Base-by-base conservation (phyloP, 768 basidiomycete genomes). In the Cystobasidium onofrii region DNA sequence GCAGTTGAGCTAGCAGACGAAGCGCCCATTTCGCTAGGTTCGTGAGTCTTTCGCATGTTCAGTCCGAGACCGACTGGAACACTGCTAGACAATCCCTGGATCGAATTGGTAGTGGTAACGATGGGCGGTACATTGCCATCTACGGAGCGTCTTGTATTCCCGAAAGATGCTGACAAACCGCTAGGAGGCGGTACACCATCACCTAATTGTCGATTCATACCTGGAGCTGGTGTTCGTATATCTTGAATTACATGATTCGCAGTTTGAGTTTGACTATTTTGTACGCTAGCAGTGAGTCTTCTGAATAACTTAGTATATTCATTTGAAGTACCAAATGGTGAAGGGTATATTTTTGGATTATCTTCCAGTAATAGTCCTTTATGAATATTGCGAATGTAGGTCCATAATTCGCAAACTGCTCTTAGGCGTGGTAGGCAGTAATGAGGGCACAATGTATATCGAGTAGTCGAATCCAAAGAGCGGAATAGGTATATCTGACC, bases 331-430 rank as follows among this genome's bases (percentile, higher is more conserved):
- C 63, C 63, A 20, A 46, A 64, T 12, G 36, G 23, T 4, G 63
- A 64, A 46, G 63, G 36, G 43, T 55, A 60, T 12, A 71, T 55
- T 33, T 72, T 71, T 25, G 62, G 62, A 23, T 10, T 20, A 20
- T 78, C 79, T 63, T 79, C 79, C 27, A 78, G 31, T 1, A 80
- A 54, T n/a, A 80, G 34, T 0, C 76, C 77, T 29, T 77, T 74
- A 60, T 77, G 73, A 31, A 80, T 70, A 33, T 65, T 71, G 15
- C 79, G 73, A 10, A 80, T 64, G 50, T 77, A 78, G 17, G 72
- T 76, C 79, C 79, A 80, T 55, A 80, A 77, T 71, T 80, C 79
- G 76, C 79, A 80, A 17, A 79, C 78, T 18, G 77, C 76, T 12
- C 79, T 69, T 2, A 80, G 64, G 4, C 79, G 65, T 36, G 74